These are phyloP conservation scores for Sporisorium sorghi DNA, from an alignment of 1,284 basidiomycete species.

Conservation along the genomic window DNA sequence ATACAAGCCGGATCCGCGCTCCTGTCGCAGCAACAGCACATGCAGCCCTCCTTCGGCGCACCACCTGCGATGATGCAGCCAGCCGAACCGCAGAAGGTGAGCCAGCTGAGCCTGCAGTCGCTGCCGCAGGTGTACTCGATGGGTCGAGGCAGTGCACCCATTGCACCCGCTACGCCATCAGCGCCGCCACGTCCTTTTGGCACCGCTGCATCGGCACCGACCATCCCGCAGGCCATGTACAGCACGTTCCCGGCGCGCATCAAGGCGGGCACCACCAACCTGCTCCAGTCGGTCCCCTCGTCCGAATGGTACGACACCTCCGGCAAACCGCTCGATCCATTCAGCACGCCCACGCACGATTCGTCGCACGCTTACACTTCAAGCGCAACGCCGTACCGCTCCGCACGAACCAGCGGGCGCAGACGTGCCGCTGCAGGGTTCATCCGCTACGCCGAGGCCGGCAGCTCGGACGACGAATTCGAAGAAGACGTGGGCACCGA, in stretches of 20 bases:
- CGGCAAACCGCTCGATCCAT: slow-evolving; percentile 38
- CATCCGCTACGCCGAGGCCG: slow-evolving; percentile 60
- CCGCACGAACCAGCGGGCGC: slow-evolving; percentile 32
- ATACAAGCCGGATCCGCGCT: slow-evolving; percentile 21
- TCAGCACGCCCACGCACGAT: slow-evolving; percentile 33
- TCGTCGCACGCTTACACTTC: not conserved
- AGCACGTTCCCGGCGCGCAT: slow-evolving; percentile 91
- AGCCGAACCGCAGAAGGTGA: slow-evolving; percentile 10
- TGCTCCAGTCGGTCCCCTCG: slow-evolving; percentile 84
- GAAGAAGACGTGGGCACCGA: slow-evolving; percentile 44
- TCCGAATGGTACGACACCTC: slow-evolving; percentile 46
- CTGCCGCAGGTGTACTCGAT: slow-evolving; percentile 25
- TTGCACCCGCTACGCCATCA: slow-evolving; percentile 33
- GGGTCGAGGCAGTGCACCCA: slow-evolving; percentile 33
- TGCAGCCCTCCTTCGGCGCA: slow-evolving; percentile 14
- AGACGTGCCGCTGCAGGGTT: slow-evolving; percentile 40
- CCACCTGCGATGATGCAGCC: slow-evolving; percentile 8
- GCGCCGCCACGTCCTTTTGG: slow-evolving; percentile 38
- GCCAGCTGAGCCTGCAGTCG: slow-evolving; percentile 20
- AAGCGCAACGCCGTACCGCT: slow-evolving; percentile 28
- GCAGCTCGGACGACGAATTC: slow-evolving; percentile 57
- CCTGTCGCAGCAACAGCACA: slow-evolving; percentile 23
- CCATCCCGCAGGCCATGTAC: slow-evolving; percentile 77
- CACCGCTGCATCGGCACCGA: slow-evolving; percentile 30
- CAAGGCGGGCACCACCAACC: slow-evolving; percentile 86